Base-by-base conservation (phyloP, 208 protist genomes). In the Crithidia acanthocephali region DNA sequence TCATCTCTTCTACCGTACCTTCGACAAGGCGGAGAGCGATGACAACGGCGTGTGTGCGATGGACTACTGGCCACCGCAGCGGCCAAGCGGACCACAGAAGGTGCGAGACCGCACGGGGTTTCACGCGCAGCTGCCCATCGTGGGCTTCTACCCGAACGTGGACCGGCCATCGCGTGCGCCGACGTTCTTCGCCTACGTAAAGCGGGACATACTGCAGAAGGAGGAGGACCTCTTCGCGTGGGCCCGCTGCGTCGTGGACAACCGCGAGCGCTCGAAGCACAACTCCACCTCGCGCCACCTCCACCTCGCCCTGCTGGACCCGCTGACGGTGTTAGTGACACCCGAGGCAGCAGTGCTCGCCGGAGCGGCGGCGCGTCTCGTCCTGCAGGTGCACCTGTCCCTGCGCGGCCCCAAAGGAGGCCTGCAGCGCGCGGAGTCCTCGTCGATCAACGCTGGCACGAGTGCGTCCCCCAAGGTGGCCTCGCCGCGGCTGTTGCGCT, bases 241-340 rank as follows among this genome's bases (percentile, higher is more conserved):
- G 83, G 80, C 87, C 15, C 53, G 67, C 53, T 83, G 86, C 16
- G 42, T 66, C 30, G 83, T 84, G 13, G 88, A 96, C 75, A 94
- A 96, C 76, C 58, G 80, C 13, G 81, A 87, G 72, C 85, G 89
- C 16, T 92, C 86, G 10, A 64, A 76, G 47, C 58, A 80, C 48
- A 84, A 85, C 23, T 71, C 84, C 10, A 96, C 92, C 3, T 89
- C 92, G 25, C 87, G 86, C 48, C 92, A 96, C 62, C 33, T 90
- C 2, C 89, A 96, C 76, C 28, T 94, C 15, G 85, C 92, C 28
- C 33, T 83, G 20, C 62, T 87, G 33, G 76, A 80, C 42, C 91
- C 91, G 18, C 40, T 96, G 22, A 85, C 74, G 25, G 47, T 89
- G 13, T 70, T 94, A 23, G 63, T 96, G 32, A 91, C 88, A 18